These are phyloP conservation scores for Trametes villosa DNA, from an alignment of 768 basidiomycete species.

Conservation along the genomic window DNA sequence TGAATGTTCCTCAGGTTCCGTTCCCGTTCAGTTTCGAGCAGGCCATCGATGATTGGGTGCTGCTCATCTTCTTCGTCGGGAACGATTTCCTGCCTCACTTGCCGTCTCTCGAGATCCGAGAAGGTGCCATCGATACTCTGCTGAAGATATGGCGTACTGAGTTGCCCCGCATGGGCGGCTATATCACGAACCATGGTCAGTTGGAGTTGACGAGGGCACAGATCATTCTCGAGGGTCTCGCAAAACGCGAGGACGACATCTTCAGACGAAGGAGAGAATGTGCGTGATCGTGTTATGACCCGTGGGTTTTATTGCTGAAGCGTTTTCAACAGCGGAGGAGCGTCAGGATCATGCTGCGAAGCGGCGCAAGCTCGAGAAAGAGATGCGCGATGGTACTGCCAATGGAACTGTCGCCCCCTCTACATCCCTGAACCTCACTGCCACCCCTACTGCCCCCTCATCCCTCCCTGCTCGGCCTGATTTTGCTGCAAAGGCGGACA, in stretches of 20 bases:
- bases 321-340: constrained; percentile 70
- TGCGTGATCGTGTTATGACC: constrained; percentile 36
- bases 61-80: constrained; percentile 99
- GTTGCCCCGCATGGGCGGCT: constrained; percentile 95
- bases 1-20: constrained; percentile 74
- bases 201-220: constrained; percentile 86
- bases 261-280: constrained; percentile 91
- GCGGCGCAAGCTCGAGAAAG: constrained; percentile 74
- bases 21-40: constrained; percentile 94
- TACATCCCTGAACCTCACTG: constrained; percentile 51
- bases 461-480: constrained; percentile 53
- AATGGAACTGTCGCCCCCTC: constrained; percentile 47
- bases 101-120: constrained; percentile 97
- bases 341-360: constrained; percentile 92
- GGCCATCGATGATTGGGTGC: constrained; percentile 99
- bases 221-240: constrained; percentile 94
- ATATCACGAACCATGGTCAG: constrained; percentile 90
- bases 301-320: neutral
- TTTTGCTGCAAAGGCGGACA: constrained; percentile 78
- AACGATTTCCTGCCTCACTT: constrained; percentile 99
- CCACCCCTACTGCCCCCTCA: constrained; percentile 45
- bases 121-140: constrained; percentile 98
- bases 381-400: constrained; percentile 38
- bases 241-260: constrained; percentile 94
- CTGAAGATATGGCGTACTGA: constrained; percentile 95